Percentiles rank a stretch among this genome's conserved stretches.
Conservation (phyloP, 805 yeast species). For the Nakazawaea laoshanensis region DNA sequence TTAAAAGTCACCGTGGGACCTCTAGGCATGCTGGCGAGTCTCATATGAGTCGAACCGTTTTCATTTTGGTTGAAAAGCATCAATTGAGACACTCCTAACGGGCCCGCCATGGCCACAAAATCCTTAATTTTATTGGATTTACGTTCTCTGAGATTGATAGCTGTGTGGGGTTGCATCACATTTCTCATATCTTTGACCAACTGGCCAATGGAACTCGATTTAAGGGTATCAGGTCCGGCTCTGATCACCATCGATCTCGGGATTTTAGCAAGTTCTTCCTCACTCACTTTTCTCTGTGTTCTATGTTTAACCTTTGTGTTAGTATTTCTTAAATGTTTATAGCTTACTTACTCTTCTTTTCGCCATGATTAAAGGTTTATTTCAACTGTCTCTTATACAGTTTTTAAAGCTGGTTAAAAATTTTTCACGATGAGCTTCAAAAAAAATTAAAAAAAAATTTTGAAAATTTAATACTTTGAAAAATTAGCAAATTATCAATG, state of each 20-base stretch:
- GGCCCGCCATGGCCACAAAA: slow-evolving; percentile 98
- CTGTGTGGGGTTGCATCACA: slow-evolving; percentile 96
- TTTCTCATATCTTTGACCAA: slow-evolving; percentile 81
- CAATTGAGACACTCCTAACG: slow-evolving; percentile 84
- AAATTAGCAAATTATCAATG: too few relatives aligned
- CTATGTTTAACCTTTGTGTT: slow-evolving; percentile 58
- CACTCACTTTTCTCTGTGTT: slow-evolving; percentile 65
- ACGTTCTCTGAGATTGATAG: slow-evolving; percentile 78
- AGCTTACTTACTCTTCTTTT: slow-evolving; percentile 24
- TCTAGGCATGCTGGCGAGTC: slow-evolving; percentile 81
- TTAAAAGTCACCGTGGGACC: slow-evolving; percentile 91
- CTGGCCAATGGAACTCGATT: slow-evolving; percentile 76
- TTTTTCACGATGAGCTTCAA: slow-evolving; percentile 18
- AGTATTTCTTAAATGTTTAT: background rate
- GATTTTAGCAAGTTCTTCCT: slow-evolving; percentile 61
- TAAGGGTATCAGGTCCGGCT: slow-evolving; percentile 60
- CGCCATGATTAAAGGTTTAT: slow-evolving; percentile 12
- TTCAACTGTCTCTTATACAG: background rate
- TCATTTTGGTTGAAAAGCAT: slow-evolving; percentile 78
- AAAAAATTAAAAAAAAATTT: too few relatives aligned
- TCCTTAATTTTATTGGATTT: slow-evolving; percentile 83
- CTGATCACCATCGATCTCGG: slow-evolving; percentile 94
- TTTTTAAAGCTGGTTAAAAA: background rate
- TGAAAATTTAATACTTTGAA: too few relatives aligned
- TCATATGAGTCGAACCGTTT: slow-evolving; percentile 71